Evolutionary conservation across 345 rosid genomes (phyloP).

Genomic region (Excoecaria agallocha): DNA sequence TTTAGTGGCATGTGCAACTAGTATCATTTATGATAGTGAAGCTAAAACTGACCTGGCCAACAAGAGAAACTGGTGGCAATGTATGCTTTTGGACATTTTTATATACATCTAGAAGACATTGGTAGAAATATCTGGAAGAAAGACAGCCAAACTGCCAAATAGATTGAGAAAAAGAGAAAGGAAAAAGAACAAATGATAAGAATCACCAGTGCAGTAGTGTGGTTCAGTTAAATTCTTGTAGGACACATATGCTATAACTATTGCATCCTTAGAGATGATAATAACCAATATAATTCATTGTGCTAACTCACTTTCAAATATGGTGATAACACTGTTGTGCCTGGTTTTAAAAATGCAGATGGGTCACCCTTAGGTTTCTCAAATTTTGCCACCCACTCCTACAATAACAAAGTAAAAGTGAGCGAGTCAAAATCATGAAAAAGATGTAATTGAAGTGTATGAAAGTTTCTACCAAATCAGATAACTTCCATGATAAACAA

Average conservation of each 20-base stretch:
- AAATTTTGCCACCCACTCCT: slow-evolving; percentile 93
- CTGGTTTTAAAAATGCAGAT: slow-evolving; percentile 76
- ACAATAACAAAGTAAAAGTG: slow-evolving; percentile 15
- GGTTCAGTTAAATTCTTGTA: slow-evolving; percentile 7
- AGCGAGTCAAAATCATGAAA: background rate
- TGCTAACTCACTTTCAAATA: slow-evolving; percentile 75
- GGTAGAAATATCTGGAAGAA: slow-evolving; percentile 92
- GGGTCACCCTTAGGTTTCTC: slow-evolving; percentile 98
- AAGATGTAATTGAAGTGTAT: too few species aligned
- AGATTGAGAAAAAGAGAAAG: slow-evolving; percentile 18
- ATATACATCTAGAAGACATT: slow-evolving; percentile 62
- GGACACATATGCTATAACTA: slow-evolving; percentile 15
- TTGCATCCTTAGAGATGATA: too few species aligned
- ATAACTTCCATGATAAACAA: background rate
- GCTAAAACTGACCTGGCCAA: slow-evolving; percentile 67
- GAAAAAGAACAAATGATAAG: background rate
- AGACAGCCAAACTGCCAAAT: slow-evolving; percentile 90
- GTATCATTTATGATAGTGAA: slow-evolving; percentile 6
- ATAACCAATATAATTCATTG: background rate
- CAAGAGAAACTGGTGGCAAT: slow-evolving; percentile 90
- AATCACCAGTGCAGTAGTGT: background rate
- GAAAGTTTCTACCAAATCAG: too few species aligned
- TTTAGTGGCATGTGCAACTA: background rate
- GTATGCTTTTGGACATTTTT: slow-evolving; percentile 64
- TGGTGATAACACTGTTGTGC: slow-evolving; percentile 88